Percentiles rank a stretch among this genome's conserved stretches.
Conservation (phyloP, 2,329 filamentous ascomycete species). For the Penicillium hordei region DNA sequence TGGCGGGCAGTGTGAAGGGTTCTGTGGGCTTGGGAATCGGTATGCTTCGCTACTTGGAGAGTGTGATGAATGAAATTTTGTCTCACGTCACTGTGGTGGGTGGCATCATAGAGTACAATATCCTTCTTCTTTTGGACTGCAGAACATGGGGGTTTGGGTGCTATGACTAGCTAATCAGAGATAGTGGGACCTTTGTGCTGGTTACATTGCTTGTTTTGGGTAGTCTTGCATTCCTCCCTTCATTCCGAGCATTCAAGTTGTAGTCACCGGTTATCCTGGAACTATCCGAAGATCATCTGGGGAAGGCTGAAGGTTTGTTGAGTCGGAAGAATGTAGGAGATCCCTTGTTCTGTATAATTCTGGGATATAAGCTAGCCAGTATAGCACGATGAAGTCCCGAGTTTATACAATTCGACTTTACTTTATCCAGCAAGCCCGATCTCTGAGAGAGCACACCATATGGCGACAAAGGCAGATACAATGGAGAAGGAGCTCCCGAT, state of each 20-base stretch:
- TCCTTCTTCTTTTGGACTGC: not conserved
- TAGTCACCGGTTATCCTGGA: constrained; percentile 5
- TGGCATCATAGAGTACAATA: not conserved
- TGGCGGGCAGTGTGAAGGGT: constrained; percentile 35
- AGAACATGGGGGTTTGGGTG: not conserved
- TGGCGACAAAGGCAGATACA: not conserved
- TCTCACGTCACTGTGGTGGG: not conserved
- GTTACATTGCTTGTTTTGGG: not conserved
- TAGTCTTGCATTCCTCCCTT: constrained; percentile 24
- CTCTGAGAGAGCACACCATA: not conserved
- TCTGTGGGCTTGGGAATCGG: constrained; percentile 44
- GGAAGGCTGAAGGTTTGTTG: not conserved
- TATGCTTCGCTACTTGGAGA: constrained; percentile 34
- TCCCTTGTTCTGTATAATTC: constrained; percentile 21
- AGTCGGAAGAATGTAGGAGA: constrained; percentile 22
- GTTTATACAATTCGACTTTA: not conserved
- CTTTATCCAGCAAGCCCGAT: not conserved
- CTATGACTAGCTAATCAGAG: not conserved
- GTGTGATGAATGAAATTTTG: constrained; percentile 9
- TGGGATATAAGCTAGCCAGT: constrained; percentile 14
- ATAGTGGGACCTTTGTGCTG: not conserved
- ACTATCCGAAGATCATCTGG: not conserved
- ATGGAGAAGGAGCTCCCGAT: constrained; percentile 14
- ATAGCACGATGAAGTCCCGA: not conserved
- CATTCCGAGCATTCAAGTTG: constrained; percentile 17